Conservation (phyloP, 2,329 filamentous ascomycete species). For the Penicillium janthinellum region DNA sequence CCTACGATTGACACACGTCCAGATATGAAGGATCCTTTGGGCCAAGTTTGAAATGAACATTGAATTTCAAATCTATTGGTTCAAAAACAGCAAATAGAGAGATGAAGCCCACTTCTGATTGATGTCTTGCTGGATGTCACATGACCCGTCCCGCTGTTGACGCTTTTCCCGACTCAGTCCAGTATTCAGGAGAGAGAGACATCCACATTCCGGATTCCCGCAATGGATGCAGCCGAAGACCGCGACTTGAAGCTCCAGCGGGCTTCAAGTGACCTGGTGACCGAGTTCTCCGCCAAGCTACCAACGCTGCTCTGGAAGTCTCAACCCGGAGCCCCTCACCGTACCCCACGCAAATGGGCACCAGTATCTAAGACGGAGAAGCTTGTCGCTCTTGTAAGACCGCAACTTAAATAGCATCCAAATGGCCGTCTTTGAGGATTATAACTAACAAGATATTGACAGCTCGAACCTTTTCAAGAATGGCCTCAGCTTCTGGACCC, state of each 20-base stretch:
- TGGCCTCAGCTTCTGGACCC: constrained; percentile 90
- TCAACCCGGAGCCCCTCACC: constrained; percentile 25
- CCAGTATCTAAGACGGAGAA: constrained; percentile 41
- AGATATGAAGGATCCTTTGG: too few relatives aligned
- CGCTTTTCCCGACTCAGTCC: constrained; percentile 21
- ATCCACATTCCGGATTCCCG: constrained; percentile 7
- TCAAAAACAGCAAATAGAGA: background rate
- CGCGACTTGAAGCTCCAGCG: constrained; percentile 51
- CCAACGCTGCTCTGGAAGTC: constrained; percentile 46
- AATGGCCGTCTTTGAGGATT: background rate
- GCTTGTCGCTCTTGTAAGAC: constrained; percentile 43
- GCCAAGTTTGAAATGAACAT: too few relatives aligned
- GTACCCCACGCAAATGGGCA: constrained; percentile 43
- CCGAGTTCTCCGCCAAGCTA: constrained; percentile 46
- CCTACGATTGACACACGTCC: background rate
- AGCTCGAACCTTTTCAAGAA: constrained; percentile 90
- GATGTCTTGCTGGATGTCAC: constrained; percentile 16
- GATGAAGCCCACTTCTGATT: background rate
- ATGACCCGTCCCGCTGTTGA: constrained; percentile 29
- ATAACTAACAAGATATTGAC: constrained; percentile 15
- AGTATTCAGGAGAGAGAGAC: constrained; percentile 5
- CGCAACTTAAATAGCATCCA: background rate
- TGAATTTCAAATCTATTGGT: background rate
- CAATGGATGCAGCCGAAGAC: constrained; percentile 50
- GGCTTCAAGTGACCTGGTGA: constrained; percentile 47